phyloP scores from a whole-genome alignment of 2,329 filamentous ascomycete genomes.

The Curvularia verruculosa region DNA sequence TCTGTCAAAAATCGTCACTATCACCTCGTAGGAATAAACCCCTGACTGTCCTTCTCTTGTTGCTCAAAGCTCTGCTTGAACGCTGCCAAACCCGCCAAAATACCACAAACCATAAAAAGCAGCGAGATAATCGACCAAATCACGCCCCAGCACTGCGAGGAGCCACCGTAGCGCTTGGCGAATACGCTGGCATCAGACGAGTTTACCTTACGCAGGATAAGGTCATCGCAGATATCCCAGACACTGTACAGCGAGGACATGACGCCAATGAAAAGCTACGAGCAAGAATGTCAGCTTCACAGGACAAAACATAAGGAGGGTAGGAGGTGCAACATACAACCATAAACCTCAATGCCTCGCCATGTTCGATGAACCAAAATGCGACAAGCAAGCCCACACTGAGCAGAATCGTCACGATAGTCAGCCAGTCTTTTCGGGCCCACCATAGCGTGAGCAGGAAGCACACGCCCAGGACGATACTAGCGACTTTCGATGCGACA shows the following conservation, averaged over 20 bases:
- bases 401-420: slow-evolving; percentile 70
- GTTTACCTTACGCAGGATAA: slow-evolving; percentile 81
- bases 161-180: slow-evolving; percentile 77
- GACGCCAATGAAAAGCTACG: slow-evolving; percentile 77
- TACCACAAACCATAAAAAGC: slow-evolving; percentile 72
- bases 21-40: slow-evolving; percentile 62
- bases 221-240: slow-evolving; percentile 85
- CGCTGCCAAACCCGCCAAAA: slow-evolving; percentile 76
- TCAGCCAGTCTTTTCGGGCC: slow-evolving; percentile 79
- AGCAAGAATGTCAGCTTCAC: background rate
- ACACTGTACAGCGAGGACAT: slow-evolving; percentile 82
- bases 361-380: slow-evolving; percentile 81
- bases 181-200: slow-evolving; percentile 80
- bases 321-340: slow-evolving; percentile 57
- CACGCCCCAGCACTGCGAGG: slow-evolving; percentile 80
- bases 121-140: slow-evolving; percentile 78
- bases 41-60: slow-evolving; percentile 71
- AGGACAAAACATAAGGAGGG: too few species aligned
- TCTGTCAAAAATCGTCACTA: background rate
- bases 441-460: slow-evolving; percentile 84
- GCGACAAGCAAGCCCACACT: slow-evolving; percentile 74
- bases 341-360: slow-evolving; percentile 73
- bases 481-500: slow-evolving; percentile 79
- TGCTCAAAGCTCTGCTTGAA: slow-evolving; percentile 73
- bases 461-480: slow-evolving; percentile 72